phyloP scores from a whole-genome alignment of 768 basidiomycete species.

The Lanmaoa rubissima region DNA sequence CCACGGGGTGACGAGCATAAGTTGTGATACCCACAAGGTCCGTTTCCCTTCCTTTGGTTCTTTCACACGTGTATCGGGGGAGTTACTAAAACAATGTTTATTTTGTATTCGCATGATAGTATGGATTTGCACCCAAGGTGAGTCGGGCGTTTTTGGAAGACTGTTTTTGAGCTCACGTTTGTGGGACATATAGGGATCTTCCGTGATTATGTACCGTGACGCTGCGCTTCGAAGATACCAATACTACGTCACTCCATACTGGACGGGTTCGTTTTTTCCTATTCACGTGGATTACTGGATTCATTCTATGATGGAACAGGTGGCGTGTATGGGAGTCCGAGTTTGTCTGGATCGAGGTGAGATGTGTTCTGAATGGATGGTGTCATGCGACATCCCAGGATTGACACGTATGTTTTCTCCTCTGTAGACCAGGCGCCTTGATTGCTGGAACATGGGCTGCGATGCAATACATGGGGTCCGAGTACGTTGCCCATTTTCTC shows the following conservation, averaged over 20 bases:
- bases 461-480: constrained; percentile 87
- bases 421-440: constrained; percentile 75
- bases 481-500: constrained; percentile 46
- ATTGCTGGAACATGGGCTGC: constrained; percentile 97
- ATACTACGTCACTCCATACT: constrained; percentile 81
- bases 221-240: constrained; percentile 75
- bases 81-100: constrained; percentile 2
- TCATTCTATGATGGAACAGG: constrained; percentile 38
- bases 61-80: background rate
- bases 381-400: background rate
- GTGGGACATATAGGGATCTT: constrained; percentile 61
- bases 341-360: constrained; percentile 86
- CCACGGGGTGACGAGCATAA: constrained; percentile 88
- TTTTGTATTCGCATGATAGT: constrained; percentile 41
- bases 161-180: background rate
- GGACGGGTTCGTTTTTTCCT: constrained; percentile 55
- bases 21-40: constrained; percentile 95
- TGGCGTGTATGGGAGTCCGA: constrained; percentile 88
- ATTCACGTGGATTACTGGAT: background rate
- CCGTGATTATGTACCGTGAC: constrained; percentile 92
- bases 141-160: constrained; percentile 3
- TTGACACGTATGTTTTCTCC: background rate
- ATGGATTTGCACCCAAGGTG: constrained; percentile 93
- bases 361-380: constrained; percentile 11
- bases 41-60: background rate